Evolutionary conservation across 73 alveolate genomes (phyloP).

Genomic region (Paramecium sexaurelia): DNA sequence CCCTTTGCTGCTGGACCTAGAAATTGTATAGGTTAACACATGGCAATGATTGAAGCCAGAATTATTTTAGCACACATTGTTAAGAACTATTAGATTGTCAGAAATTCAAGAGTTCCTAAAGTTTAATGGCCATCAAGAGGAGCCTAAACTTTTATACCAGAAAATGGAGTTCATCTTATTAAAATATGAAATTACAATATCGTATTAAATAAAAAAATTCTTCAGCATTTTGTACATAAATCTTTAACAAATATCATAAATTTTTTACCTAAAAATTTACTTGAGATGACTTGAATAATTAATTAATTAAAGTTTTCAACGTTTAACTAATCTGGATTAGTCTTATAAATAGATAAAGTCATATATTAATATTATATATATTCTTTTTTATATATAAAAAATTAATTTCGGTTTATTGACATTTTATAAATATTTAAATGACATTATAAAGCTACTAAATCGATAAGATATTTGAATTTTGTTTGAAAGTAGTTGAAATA

Average conservation of each 20-base stretch:
- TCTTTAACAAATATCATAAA: too few relatives aligned
- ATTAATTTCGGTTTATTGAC: neutral
- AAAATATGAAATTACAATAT: neutral
- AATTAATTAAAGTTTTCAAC: too few relatives aligned
- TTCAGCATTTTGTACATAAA: too few relatives aligned
- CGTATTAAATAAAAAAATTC: neutral
- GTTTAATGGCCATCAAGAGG: constrained; percentile 24
- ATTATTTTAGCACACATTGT: neutral
- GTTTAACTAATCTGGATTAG: neutral
- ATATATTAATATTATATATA: too few relatives aligned
- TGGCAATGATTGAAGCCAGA: constrained; percentile 16
- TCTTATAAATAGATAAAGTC: neutral
- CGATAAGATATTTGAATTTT: neutral
- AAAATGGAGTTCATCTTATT: neutral
- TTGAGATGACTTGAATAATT: too few relatives aligned
- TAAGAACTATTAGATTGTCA: constrained; percentile 15
- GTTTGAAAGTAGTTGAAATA: neutral
- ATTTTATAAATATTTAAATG: neutral
- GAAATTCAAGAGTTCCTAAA: neutral
- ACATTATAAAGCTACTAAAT: neutral
- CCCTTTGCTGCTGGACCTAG: constrained; percentile 70
- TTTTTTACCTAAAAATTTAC: too few relatives aligned
- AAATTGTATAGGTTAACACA: constrained; percentile 66
- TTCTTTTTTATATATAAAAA: neutral
- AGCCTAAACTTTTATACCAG: neutral